Conservation (phyloP, 768 basidiomycete genomes). For the Lactarius deliciosus region DNA sequence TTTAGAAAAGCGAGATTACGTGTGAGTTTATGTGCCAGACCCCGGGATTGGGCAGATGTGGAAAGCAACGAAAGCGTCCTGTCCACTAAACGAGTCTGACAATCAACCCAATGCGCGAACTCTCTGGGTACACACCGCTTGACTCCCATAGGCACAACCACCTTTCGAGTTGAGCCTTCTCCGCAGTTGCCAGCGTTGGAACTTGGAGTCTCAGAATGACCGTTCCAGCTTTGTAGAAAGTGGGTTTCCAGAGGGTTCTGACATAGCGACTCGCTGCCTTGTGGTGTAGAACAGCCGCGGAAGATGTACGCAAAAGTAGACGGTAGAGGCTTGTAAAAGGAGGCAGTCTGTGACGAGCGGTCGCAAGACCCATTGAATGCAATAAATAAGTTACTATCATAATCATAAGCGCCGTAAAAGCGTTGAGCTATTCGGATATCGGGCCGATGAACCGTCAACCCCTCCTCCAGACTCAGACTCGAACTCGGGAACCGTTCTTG, state of each 20-base stretch:
- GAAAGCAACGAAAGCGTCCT: constrained; percentile 61
- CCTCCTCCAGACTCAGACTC: background rate
- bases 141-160: constrained; percentile 26
- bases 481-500: background rate
- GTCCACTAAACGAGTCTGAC: constrained; percentile 50
- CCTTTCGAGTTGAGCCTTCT: constrained; percentile 18
- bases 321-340: constrained; percentile 27
- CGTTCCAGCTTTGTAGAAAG: constrained; percentile 24
- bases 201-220: constrained; percentile 19
- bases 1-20: constrained; percentile 51
- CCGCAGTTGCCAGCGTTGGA: background rate
- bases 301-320: constrained; percentile 25
- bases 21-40: constrained; percentile 58
- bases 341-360: constrained; percentile 13
- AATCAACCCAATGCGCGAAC: background rate
- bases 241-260: constrained; percentile 23
- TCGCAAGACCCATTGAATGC: background rate
- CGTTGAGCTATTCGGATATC: background rate
- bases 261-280: constrained; percentile 16
- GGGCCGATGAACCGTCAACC: background rate
- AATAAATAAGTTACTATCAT: too few species aligned
- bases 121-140: constrained; percentile 13
- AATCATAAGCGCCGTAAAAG: background rate
- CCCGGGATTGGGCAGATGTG: constrained; percentile 61
- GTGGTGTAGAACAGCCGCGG: constrained; percentile 28